Conservation (phyloP, 2,329 filamentous ascomycete genomes). For the Rhexocercosporidium sp. region DNA sequence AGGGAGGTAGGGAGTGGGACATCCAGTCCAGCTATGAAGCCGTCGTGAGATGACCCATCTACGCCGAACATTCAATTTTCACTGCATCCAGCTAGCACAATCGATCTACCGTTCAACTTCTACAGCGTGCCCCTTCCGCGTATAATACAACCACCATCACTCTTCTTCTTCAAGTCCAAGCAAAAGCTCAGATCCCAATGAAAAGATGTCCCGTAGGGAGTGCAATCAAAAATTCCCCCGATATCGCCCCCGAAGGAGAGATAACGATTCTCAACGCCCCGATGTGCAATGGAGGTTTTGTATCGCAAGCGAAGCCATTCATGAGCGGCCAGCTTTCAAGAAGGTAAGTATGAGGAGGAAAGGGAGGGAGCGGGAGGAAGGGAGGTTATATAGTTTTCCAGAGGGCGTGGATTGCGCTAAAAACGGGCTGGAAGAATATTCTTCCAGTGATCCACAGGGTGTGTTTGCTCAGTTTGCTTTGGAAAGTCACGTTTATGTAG, state of each 20-base stretch:
- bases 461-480: too few species aligned
- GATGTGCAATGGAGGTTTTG: too few species aligned
- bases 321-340: constrained; percentile 39
- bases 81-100: too few species aligned
- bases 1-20: too few species aligned
- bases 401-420: neutral
- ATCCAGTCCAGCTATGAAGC: too few species aligned
- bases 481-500: too few species aligned
- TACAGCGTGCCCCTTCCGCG: too few species aligned
- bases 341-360: constrained; percentile 51
- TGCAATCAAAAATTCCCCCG: constrained; percentile 56
- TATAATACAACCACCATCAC: too few species aligned
- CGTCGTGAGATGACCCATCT: too few species aligned
- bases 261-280: constrained; percentile 49
- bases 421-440: neutral
- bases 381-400: neutral
- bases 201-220: constrained; percentile 34
- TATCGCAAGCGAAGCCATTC: constrained; percentile 36
- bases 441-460: neutral
- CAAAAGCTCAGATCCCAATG: constrained; percentile 29
- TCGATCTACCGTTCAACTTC: too few species aligned
- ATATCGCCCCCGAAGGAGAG: constrained; percentile 50
- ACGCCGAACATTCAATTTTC: too few species aligned
- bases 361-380: neutral
- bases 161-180: constrained; percentile 36